Conservation (phyloP, 257 asterid genomes). For the Gentiana dahurica region DNA sequence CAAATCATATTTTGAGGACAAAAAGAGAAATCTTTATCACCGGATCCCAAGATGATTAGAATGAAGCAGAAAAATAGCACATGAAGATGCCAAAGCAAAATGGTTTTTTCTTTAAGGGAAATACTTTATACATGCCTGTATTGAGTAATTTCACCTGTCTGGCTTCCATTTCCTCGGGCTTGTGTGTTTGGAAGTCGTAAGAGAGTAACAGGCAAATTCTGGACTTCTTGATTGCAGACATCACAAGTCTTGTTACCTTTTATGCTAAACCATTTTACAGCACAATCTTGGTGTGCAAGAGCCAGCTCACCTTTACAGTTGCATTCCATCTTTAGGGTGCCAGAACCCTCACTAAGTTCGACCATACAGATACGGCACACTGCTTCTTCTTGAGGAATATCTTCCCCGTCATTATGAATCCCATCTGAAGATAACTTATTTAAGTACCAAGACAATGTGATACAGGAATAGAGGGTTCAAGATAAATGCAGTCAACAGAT, state of each 20-base stretch:
- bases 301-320: constrained; percentile 86
- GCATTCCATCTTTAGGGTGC: constrained; percentile 76
- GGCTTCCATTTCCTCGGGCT: constrained; percentile 24
- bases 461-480: background rate
- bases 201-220: constrained; percentile 73
- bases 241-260: constrained; percentile 63
- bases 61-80: background rate
- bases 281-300: constrained; percentile 76
- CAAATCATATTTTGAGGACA: too few species aligned
- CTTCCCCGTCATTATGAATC: constrained; percentile 53
- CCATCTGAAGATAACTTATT: constrained; percentile 58
- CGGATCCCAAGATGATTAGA: background rate
- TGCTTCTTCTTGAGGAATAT: constrained; percentile 98
- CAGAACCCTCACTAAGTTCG: constrained; percentile 67
- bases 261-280: constrained; percentile 77
- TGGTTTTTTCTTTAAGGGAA: too few species aligned
- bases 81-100: too few species aligned
- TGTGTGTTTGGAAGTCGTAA: constrained; percentile 45
- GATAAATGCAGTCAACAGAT: constrained; percentile 1
- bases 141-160: constrained; percentile 16
- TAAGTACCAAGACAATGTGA: constrained; percentile 22
- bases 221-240: constrained; percentile 73
- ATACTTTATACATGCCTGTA: background rate
- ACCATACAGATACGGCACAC: constrained; percentile 85
- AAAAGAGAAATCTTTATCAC: constrained; percentile 3